Conservation (phyloP, 2,329 filamentous ascomycete genomes). For the Aspergillus sp. region DNA sequence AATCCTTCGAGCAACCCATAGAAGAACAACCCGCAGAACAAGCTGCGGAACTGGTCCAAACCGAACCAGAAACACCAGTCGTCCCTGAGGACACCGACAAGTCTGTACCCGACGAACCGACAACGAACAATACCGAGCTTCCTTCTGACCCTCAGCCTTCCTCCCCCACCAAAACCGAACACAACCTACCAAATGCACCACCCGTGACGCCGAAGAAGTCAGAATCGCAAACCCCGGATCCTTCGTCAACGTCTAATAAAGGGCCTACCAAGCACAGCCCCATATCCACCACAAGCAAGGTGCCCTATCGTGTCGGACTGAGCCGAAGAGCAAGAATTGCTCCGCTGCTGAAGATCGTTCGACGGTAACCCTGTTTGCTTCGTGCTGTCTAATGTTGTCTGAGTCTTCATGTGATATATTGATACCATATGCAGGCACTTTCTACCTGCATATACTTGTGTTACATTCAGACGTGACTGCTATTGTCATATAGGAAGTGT, state of each 20-base stretch:
- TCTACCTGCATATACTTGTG: too few relatives aligned
- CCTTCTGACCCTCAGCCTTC: not conserved
- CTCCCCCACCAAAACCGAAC: not conserved
- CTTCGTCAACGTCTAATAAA: constrained; percentile 6
- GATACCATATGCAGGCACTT: too few relatives aligned
- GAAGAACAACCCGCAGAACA: constrained; percentile 10
- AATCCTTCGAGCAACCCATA: constrained; percentile 24
- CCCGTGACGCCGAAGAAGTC: constrained; percentile 15
- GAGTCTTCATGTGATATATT: not conserved
- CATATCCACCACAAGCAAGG: constrained; percentile 36
- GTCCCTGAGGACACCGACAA: not conserved
- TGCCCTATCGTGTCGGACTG: constrained; percentile 47
- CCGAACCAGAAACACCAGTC: not conserved
- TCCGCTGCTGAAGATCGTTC: constrained; percentile 46
- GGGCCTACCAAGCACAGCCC: constrained; percentile 41
- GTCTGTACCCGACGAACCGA: not conserved
- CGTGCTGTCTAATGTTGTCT: not conserved
- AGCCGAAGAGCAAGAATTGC: constrained; percentile 49
- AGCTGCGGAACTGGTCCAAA: constrained; percentile 6
- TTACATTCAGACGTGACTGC: too few relatives aligned
- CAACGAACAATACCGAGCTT: not conserved
- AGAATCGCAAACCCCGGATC: constrained; percentile 3
- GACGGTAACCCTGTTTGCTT: constrained; percentile 24
- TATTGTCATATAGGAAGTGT: too few relatives aligned
- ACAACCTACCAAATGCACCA: not conserved